A percentile compares a stretch with the other conserved stretches of the same genome.
Conservation (phyloP, 2,329 filamentous ascomycete species). For the Sarocladium brachiariae region DNA sequence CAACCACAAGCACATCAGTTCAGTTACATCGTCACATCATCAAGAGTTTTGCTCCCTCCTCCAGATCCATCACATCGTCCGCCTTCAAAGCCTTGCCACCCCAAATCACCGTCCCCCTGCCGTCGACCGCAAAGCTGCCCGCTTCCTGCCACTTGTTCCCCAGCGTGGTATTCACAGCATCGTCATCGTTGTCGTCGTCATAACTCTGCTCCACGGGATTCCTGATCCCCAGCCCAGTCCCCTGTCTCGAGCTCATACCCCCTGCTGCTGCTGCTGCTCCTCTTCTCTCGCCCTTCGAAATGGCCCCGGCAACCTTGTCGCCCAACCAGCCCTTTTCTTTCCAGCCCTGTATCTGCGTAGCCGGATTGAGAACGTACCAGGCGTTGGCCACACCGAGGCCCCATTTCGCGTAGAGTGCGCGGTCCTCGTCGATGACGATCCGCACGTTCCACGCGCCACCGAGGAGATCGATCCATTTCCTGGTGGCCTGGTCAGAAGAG, state of each 20-base stretch:
- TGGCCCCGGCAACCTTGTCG: conserved; percentile 39
- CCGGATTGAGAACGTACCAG: conserved; percentile 48
- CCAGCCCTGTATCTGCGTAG: conserved; percentile 45
- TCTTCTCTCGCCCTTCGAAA: conserved; percentile 28
- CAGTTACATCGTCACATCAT: conserved; percentile 16
- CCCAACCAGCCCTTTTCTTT: conserved; percentile 50
- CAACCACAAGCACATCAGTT: not conserved
- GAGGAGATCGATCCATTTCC: conserved; percentile 49
- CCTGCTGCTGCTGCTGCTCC: conserved; percentile 23
- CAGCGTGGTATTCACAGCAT: conserved; percentile 36
- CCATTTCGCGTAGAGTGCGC: conserved; percentile 52
- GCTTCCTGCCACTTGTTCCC: conserved; percentile 52
- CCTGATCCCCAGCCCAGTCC: conserved; percentile 10
- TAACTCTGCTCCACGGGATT: not conserved
- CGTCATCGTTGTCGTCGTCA: conserved; percentile 17
- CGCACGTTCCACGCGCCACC: conserved; percentile 52
- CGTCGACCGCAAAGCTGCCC: conserved; percentile 45
- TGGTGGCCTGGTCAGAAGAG: conserved; percentile 47
- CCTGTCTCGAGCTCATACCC: conserved; percentile 17
- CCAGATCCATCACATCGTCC: conserved; percentile 48
- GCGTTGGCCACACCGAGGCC: conserved; percentile 44
- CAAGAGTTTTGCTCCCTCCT: conserved; percentile 36
- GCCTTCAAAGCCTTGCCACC: conserved; percentile 39
- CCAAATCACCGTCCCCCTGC: conserved; percentile 42
- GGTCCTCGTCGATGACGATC: conserved; percentile 48